Conservation (phyloP, 177 flowering plant species). For the Tripterygium wilfordii region DNA sequence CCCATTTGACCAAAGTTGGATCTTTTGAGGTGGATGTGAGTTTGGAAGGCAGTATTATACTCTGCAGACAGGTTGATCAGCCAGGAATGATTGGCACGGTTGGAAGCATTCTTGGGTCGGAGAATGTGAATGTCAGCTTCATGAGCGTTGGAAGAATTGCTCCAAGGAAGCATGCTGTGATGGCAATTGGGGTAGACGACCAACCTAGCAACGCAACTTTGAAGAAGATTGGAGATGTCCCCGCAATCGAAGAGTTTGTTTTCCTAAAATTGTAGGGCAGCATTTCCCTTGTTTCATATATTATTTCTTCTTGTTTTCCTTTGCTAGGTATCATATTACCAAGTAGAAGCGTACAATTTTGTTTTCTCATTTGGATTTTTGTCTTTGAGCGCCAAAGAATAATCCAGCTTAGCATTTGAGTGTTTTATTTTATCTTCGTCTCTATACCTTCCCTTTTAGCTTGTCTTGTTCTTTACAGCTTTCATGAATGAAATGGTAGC, state of each 20-base stretch:
- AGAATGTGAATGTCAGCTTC: slow-evolving; percentile 81
- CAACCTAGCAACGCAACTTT: slow-evolving; percentile 45
- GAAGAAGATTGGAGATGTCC: slow-evolving; percentile 60
- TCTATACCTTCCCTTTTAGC: no score
- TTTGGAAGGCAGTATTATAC: slow-evolving; percentile 78
- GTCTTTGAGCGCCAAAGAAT: no score
- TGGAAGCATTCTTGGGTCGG: slow-evolving; percentile 66
- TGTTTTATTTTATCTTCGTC: no score
- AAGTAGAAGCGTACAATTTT: no score
- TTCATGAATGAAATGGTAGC: no score
- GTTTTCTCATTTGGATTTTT: no score
- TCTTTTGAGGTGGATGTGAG: slow-evolving; percentile 79
- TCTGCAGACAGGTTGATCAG: slow-evolving; percentile 85
- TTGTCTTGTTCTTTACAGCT: not conserved
- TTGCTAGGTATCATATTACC: no score
- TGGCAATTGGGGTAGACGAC: slow-evolving; percentile 87
- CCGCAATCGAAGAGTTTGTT: slow-evolving; percentile 79
- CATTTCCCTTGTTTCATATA: not conserved
- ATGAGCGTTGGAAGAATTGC: slow-evolving; percentile 83
- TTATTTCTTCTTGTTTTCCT: no score
- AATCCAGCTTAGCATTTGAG: no score
- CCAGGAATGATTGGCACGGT: slow-evolving; percentile 86
- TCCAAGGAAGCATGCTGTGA: slow-evolving; percentile 72
- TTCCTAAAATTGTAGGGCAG: slow-evolving; percentile 50
- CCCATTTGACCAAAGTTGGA: slow-evolving; percentile 79